Base-by-base conservation (phyloP, 805 yeast species). In the Saccharomyces cerevisiae region DNA sequence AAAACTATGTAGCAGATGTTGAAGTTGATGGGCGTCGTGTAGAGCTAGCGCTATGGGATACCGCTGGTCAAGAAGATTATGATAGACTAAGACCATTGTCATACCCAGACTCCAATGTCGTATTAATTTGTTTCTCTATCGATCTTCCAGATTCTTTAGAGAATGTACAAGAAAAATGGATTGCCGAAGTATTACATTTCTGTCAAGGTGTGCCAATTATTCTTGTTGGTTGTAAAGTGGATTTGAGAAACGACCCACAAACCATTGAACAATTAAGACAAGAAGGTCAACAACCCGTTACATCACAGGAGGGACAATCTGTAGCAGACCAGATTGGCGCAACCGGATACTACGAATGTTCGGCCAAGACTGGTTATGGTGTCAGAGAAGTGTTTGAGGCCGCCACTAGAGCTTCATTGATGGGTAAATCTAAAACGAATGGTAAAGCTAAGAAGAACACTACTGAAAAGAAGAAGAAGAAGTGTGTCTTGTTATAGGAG, bases 61-160 rank as follows among this genome's bases (percentile, higher is more conserved):
- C 97, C 62, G 96, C 97, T 54, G 97, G 97, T 61, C 97, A 90
- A 81, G 97, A 90, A 78, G 97, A 91, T 77, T 90, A 90, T 70
- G 96, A 89, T 73, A 87, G 96, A 73, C 78, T 89, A 64, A 85
- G 96, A 75, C 96, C 96, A 47, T 77, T 89, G 60, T 85, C 92
- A 13, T 90, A 90, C 73, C 96, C 96, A 58, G 96, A 90, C 71
- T 86, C 96, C 43, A 87, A 89, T 70, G 97, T 90, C 59, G 87
- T 90, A 57, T 79, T 90, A 69, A 89, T 90, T 65, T 90, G 97
- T 79, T 90, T 89, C 77, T 83, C 96, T 21, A 81, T 90, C 59
- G 96, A 89, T 69, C 79, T 90, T 46, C 96, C 96, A 62, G 96
- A 89, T 73, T 88, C 96, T 28, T 79, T 90, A 57, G 95, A 89